phyloP scores from a whole-genome alignment of 805 yeast genomes.

The Saccharomycopsis sp. region DNA sequence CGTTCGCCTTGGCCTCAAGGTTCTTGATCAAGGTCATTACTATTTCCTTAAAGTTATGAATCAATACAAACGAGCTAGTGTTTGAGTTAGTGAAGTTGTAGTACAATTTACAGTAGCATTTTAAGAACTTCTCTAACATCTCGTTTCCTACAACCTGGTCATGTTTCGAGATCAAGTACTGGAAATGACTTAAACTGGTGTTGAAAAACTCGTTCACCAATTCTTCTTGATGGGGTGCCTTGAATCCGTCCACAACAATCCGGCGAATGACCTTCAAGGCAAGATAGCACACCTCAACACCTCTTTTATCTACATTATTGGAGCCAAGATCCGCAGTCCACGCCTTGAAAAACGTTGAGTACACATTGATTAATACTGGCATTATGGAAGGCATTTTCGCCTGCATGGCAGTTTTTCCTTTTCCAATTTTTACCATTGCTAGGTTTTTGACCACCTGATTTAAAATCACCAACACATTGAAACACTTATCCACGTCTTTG shows the following conservation, averaged over 20 bases:
- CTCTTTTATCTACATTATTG: constrained; percentile 29
- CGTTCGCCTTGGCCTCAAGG: constrained; percentile 57
- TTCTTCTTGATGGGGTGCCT: constrained; percentile 54
- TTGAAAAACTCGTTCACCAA: constrained; percentile 57
- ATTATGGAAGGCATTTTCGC: constrained; percentile 58
- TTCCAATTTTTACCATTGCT: constrained; percentile 73
- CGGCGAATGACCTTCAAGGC: constrained; percentile 71
- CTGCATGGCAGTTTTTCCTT: constrained; percentile 73
- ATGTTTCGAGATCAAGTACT: constrained; percentile 46
- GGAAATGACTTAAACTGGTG: constrained; percentile 52
- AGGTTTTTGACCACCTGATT: constrained; percentile 75
- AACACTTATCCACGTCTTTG: constrained; percentile 45
- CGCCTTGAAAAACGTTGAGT: constrained; percentile 49
- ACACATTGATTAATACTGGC: constrained; percentile 53
- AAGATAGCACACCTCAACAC: constrained; percentile 71
- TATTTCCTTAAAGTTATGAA: constrained; percentile 58
- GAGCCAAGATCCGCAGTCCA: constrained; percentile 47
- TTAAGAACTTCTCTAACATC: constrained; percentile 58
- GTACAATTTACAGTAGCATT: constrained; percentile 71
- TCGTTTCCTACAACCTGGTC: constrained; percentile 28
- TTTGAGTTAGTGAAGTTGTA: constrained; percentile 50
- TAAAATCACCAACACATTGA: constrained; percentile 57
- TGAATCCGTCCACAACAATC: constrained; percentile 69
- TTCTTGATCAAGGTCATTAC: constrained; percentile 54
- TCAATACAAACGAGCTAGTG: constrained; percentile 63